A percentile compares a stretch with the other conserved stretches of the same genome.
phyloP scores from a whole-genome alignment of 352 stramenopile species.

The Thraustochytrium striatum region DNA sequence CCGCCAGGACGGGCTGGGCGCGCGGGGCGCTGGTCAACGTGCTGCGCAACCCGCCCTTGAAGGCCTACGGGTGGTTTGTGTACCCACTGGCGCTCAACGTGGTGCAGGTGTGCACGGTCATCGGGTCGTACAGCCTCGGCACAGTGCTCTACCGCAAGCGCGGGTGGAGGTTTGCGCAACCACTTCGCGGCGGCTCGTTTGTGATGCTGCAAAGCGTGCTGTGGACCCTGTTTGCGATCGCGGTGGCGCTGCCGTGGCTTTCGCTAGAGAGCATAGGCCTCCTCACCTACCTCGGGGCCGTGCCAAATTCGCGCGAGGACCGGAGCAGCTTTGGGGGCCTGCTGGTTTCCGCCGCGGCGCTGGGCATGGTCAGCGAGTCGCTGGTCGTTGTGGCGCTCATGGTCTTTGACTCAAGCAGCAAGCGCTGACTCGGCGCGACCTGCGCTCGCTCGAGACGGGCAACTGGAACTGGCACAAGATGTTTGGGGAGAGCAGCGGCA shows the following conservation, averaged over 20 bases:
- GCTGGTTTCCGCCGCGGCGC: slow-evolving; percentile 14
- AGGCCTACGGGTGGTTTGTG: slow-evolving; percentile 2
- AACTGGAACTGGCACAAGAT: slow-evolving; percentile 32
- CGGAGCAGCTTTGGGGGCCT: slow-evolving; percentile 19
- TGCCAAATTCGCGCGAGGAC: background rate
- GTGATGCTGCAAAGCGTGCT: slow-evolving; percentile 20
- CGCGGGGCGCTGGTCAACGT: background rate
- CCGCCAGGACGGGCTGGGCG: background rate
- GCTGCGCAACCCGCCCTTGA: slow-evolving; percentile 15
- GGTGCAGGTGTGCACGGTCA: background rate
- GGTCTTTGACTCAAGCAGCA: slow-evolving; percentile 16
- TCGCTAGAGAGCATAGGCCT: slow-evolving; percentile 9
- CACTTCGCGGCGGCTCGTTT: slow-evolving; percentile 23
- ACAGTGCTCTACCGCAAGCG: slow-evolving; percentile 36
- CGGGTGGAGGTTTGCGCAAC: slow-evolving; percentile 28
- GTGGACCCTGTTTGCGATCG: slow-evolving; percentile 26
- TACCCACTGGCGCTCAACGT: slow-evolving; percentile 32
- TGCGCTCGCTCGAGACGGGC: slow-evolving; percentile 1
- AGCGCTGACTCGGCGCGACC: background rate
- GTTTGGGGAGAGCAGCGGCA: slow-evolving; percentile 33
- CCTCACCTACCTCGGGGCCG: background rate
- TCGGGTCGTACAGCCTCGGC: slow-evolving; percentile 21
- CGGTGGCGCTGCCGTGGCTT: slow-evolving; percentile 25
- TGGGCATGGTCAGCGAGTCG: slow-evolving; percentile 21
- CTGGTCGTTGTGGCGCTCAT: slow-evolving; percentile 33